These are phyloP conservation scores for Phoma sp. DNA, from an alignment of 2,329 filamentous ascomycete genomes.

Conservation along the genomic window DNA sequence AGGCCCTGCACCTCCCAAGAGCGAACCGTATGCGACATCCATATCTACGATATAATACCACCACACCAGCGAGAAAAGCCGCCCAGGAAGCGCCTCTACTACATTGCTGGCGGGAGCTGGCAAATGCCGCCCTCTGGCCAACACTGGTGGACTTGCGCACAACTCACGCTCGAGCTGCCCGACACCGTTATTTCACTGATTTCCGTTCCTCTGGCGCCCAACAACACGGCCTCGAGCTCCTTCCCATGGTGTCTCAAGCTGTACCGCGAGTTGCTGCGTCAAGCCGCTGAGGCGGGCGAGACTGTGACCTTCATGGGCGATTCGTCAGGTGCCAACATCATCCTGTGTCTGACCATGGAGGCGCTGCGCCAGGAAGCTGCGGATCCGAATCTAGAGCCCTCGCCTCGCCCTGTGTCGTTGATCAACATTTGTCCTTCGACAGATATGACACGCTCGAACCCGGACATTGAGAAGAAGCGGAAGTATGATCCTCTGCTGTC, in stretches of 20 bases:
- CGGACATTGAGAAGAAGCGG: constrained; percentile 50
- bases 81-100: constrained; percentile 53
- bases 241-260: constrained; percentile 57
- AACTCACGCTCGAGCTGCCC: constrained; percentile 52
- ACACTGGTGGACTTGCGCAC: constrained; percentile 60
- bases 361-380: constrained; percentile 44
- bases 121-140: constrained; percentile 56
- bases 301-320: constrained; percentile 60
- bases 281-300: constrained; percentile 49
- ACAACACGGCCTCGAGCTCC: constrained; percentile 55
- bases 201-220: constrained; percentile 61
- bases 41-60: constrained; percentile 53
- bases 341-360: constrained; percentile 50
- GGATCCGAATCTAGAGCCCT: constrained; percentile 1
- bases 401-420: constrained; percentile 45
- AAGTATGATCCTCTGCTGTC: constrained; percentile 56
- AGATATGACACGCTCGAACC: constrained; percentile 56
- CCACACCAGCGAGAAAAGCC: constrained; percentile 17
- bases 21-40: constrained; percentile 51
- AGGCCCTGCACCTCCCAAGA: constrained; percentile 48
- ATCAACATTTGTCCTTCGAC: constrained; percentile 58
- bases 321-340: constrained; percentile 62
- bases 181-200: constrained; percentile 55
- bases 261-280: constrained; percentile 50
- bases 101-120: constrained; percentile 64